A percentile compares a stretch with the other conserved stretches of the same genome.
Conservation (phyloP, 768 basidiomycete species). For the Cubamyces sp. region DNA sequence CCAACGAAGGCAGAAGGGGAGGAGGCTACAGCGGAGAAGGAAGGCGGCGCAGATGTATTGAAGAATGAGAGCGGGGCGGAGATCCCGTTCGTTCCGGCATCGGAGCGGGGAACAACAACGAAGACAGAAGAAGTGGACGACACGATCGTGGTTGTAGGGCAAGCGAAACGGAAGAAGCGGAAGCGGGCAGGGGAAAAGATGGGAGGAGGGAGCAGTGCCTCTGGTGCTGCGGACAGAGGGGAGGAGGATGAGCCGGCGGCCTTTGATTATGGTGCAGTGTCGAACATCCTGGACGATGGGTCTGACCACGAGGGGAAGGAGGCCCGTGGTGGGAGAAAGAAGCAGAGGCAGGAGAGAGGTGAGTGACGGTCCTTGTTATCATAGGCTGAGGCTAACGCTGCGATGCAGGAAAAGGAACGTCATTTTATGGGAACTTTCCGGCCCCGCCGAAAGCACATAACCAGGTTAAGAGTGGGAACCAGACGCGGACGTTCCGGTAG, state of each 20-base stretch:
- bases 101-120: slow-evolving; percentile 45
- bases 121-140: slow-evolving; percentile 50
- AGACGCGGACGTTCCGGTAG: slow-evolving; percentile 39
- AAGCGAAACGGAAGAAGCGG: slow-evolving; percentile 63
- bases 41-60: slow-evolving; percentile 14
- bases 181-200: slow-evolving; percentile 50
- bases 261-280: slow-evolving; percentile 45
- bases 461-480: slow-evolving; percentile 40
- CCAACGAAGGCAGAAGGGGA: slow-evolving; percentile 6
- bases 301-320: slow-evolving; percentile 33
- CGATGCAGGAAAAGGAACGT: slow-evolving; percentile 17
- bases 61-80: slow-evolving; percentile 57
- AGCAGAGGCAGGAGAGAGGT: slow-evolving; percentile 47
- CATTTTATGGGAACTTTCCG: slow-evolving; percentile 36
- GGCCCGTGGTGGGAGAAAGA: slow-evolving; percentile 45
- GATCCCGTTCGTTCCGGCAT: slow-evolving; percentile 76
- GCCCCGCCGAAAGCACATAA: slow-evolving; percentile 38
- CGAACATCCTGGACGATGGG: slow-evolving; percentile 48
- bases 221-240: slow-evolving; percentile 6
- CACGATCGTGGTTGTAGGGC: slow-evolving; percentile 74
- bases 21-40: slow-evolving; percentile 15
- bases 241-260: slow-evolving; percentile 24
- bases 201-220: not conserved
- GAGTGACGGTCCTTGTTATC: not conserved
- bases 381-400: not conserved